phyloP scores from a whole-genome alignment of 2,329 filamentous ascomycete species.

The Nemania sp. region DNA sequence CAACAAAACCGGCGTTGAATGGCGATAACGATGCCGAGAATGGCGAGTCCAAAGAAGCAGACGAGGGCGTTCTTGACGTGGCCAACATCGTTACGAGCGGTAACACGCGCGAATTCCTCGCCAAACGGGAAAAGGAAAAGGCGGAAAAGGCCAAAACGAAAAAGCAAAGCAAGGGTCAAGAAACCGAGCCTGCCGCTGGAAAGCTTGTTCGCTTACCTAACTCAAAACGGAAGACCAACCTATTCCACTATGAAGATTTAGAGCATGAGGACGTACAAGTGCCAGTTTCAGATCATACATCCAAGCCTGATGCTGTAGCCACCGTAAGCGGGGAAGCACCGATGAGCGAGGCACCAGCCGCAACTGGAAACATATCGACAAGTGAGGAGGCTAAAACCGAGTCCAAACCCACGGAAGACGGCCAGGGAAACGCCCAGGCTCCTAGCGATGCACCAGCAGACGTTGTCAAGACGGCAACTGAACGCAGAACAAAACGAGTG shows the following conservation, averaged over 20 bases:
- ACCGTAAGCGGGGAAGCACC: conserved; percentile 12
- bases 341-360: conserved; percentile 27
- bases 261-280: conserved; percentile 58
- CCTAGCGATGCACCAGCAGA: conserved; percentile 37
- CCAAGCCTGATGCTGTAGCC: conserved; percentile 21
- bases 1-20: conserved; percentile 38
- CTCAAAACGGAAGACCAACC: conserved; percentile 69
- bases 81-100: conserved; percentile 83
- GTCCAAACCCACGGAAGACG: conserved; percentile 23
- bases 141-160: conserved; percentile 64
- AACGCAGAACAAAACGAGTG: conserved; percentile 59
- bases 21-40: conserved; percentile 44
- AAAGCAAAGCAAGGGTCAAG: conserved; percentile 65
- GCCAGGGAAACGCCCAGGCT: conserved; percentile 25
- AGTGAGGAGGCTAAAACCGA: conserved; percentile 30
- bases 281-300: conserved; percentile 39
- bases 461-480: conserved; percentile 37
- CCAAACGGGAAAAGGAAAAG: conserved; percentile 82
- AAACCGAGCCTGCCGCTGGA: conserved; percentile 55
- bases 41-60: conserved; percentile 43
- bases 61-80: conserved; percentile 80
- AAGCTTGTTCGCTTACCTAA: conserved; percentile 70
- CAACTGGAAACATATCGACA: conserved; percentile 27
- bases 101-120: conserved; percentile 80
- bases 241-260: conserved; percentile 75